Evolutionary conservation across 306 rosid genomes (phyloP).

Genomic region (Inga leiocalycina): DNA sequence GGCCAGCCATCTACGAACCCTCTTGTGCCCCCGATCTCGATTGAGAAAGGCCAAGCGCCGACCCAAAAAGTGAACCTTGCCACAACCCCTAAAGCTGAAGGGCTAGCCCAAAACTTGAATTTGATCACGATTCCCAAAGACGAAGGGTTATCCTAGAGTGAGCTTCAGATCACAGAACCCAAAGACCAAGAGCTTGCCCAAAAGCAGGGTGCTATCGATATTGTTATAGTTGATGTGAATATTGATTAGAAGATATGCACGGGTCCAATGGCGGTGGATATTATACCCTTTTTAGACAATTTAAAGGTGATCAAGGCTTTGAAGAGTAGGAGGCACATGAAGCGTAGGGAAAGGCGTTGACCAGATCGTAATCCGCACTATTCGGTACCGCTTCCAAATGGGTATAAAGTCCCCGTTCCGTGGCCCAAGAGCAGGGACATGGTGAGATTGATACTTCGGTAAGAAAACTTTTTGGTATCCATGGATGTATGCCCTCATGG

Average conservation of each 20-base stretch:
- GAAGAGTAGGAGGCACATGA: slow-evolving; percentile 79
- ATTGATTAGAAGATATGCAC: slow-evolving; percentile 67
- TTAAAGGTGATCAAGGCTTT: slow-evolving; percentile 67
- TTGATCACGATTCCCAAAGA: not conserved
- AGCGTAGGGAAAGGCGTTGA: slow-evolving; percentile 92
- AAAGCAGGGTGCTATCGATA: not conserved
- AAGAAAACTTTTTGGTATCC: slow-evolving; percentile 43
- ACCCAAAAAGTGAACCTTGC: not conserved
- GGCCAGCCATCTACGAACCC: slow-evolving; percentile 12
- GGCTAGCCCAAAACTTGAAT: slow-evolving; percentile 4
- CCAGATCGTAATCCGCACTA: slow-evolving; percentile 55
- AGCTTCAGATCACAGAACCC: not conserved
- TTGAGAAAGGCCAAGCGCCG: not conserved
- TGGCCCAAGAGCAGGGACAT: slow-evolving; percentile 99
- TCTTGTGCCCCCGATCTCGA: not conserved
- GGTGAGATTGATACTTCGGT: slow-evolving; percentile 90
- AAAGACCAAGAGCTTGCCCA: slow-evolving; percentile 20
- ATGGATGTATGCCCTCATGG: slow-evolving; percentile 5
- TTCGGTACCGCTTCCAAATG: slow-evolving; percentile 70
- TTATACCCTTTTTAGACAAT: slow-evolving; percentile 90
- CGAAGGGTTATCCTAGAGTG: not conserved
- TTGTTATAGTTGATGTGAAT: not conserved
- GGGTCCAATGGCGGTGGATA: slow-evolving; percentile 52
- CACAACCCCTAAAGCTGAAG: not conserved
- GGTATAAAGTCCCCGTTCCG: slow-evolving; percentile 66